Base-by-base conservation (phyloP, 192 early-diverging fungal species). In the Backusella morwellensis region DNA sequence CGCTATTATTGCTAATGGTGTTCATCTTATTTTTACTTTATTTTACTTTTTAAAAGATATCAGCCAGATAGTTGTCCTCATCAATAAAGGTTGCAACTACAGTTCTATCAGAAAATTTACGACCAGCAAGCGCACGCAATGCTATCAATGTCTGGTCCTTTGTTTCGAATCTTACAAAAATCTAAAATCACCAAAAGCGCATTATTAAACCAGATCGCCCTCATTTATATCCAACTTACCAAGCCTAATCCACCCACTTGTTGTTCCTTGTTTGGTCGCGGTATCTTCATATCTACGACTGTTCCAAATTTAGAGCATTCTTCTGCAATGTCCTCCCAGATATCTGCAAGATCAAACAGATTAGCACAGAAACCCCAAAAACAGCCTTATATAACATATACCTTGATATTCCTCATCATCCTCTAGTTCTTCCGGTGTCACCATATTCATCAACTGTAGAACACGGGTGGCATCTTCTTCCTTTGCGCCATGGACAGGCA, bases 391-490 rank as follows among this genome's bases (percentile, higher is more conserved):
- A 54, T 19, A 56, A 32, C 29, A 41, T 35, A 66, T 84, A 95
- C 93, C 94, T 83, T 91, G 82, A 74, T 95, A 99, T 77, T 96
- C 95, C 3, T 93, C 85, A 56, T 95, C 92, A 78, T 98, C 89
- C 26, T 85, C 84, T 34, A 99, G 88, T 77, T 99, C 98, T 63
- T 92, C 91, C 23, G 85, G 84, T 1, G 90, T 91, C 8, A 98
- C 95, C 97, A 99, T 98, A 81, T 99, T 99, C 68, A 99, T 87
- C 29, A 99, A 83, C 85, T 97, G 88, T 35, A 99, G 73, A 26
- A 99, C 89, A 19, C 79, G 83, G 3, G 98, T 95, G 2, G 96
- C 92, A 50, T 93, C 86, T 47, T 87, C 84, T 63, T 93, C 87
- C 26, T 80, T 86, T 23, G 84, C 77, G 68, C 84, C 86, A 26